These are phyloP conservation scores for Emiliania huxleyi DNA, from an alignment of 78 protist genomes.

Conservation along the genomic window DNA sequence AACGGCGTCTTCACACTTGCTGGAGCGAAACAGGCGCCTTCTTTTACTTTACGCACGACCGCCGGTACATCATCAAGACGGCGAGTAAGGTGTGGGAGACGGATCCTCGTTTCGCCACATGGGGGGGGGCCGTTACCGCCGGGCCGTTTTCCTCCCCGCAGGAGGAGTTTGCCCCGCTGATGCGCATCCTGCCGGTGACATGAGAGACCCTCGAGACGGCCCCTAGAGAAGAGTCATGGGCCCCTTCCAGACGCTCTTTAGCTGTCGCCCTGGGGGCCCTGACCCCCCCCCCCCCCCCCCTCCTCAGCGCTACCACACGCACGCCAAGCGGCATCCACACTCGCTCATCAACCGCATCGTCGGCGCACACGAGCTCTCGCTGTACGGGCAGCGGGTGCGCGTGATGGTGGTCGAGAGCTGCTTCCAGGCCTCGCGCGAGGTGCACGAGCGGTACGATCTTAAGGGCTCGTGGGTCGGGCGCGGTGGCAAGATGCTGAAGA, in stretches of 20 bases:
- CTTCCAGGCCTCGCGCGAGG: background rate
- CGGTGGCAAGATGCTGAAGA: background rate
- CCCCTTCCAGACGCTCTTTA: too few relatives aligned
- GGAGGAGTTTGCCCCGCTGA: background rate
- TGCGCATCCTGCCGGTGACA: background rate
- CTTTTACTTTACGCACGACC: conserved; percentile 34
- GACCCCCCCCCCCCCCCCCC: too few relatives aligned
- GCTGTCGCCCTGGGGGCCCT: too few relatives aligned
- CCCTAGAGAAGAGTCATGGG: too few relatives aligned
- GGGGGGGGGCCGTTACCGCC: too few relatives aligned
- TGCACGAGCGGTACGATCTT: conserved; percentile 45
- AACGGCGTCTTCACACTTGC: too few relatives aligned
- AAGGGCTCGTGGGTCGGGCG: conserved; percentile 31
- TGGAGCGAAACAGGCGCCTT: background rate
- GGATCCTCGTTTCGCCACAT: too few relatives aligned
- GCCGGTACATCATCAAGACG: conserved; percentile 45
- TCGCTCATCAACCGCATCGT: conserved; percentile 14
- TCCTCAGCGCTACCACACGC: conserved; percentile 20
- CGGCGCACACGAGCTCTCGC: background rate
- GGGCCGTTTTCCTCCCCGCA: too few relatives aligned
- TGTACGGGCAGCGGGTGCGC: background rate
- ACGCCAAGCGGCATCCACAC: background rate
- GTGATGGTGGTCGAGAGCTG: conserved; percentile 32
- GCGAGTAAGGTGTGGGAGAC: too few relatives aligned
- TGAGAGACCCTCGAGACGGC: too few relatives aligned